These are phyloP conservation scores for Cubamyces lactineus DNA, from an alignment of 768 basidiomycete species.

Conservation along the genomic window DNA sequence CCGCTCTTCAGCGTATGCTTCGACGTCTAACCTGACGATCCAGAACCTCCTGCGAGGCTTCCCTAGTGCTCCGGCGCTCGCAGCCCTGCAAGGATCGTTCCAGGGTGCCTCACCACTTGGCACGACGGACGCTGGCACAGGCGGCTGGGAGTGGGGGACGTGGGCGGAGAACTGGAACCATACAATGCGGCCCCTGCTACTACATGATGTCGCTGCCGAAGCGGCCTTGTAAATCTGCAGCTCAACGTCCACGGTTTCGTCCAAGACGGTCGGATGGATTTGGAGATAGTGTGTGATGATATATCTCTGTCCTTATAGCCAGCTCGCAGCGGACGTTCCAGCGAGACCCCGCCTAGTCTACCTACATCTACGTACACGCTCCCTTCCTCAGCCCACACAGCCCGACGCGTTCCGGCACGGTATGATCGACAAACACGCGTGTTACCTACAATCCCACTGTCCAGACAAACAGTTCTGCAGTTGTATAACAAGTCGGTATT, in stretches of 20 bases:
- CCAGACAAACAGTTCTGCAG: conserved; percentile 3
- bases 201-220: conserved; percentile 34
- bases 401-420: too few species aligned
- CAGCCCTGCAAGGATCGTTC: conserved; percentile 55
- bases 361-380: too few species aligned
- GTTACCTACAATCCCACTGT: neutral
- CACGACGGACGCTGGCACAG: conserved; percentile 1
- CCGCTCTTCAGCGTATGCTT: neutral
- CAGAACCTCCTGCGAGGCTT: conserved; percentile 65
- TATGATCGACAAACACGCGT: too few species aligned
- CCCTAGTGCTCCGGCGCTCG: conserved; percentile 56
- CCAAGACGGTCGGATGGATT: too few species aligned
- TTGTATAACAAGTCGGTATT: conserved; percentile 2
- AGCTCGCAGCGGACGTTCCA: too few species aligned
- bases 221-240: conserved; percentile 3
- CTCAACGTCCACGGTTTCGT: neutral
- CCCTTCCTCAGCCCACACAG: too few species aligned
- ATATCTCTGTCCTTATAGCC: too few species aligned
- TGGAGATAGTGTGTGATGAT: too few species aligned
- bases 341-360: too few species aligned
- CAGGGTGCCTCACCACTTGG: conserved; percentile 21
- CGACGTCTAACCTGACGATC: neutral
- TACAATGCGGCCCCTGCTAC: conserved; percentile 61
- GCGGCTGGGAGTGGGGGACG: conserved; percentile 62
- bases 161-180: conserved; percentile 90